Percentiles rank a stretch among this genome's conserved stretches.
phyloP scores from a whole-genome alignment of 2,329 filamentous ascomycete genomes.

The Hypomyces perniciosus region DNA sequence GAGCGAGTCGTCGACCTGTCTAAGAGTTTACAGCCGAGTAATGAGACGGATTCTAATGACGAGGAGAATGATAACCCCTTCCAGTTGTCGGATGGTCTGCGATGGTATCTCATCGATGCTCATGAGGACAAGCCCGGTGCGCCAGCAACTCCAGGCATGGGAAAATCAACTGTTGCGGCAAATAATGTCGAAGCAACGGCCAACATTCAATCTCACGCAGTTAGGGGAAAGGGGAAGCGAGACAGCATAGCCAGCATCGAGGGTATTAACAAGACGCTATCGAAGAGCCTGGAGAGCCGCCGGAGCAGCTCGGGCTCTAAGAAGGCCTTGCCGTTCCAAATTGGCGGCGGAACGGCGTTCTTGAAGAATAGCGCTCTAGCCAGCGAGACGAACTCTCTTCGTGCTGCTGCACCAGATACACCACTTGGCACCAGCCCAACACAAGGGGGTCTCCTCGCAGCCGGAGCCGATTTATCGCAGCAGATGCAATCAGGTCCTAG shows the following conservation, averaged over 20 bases:
- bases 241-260: conserved; percentile 55
- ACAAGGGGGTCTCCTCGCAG: conserved; percentile 25
- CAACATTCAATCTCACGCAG: conserved; percentile 52
- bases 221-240: conserved; percentile 39
- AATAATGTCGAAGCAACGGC: conserved; percentile 83
- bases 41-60: conserved; percentile 47
- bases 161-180: conserved; percentile 84
- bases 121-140: conserved; percentile 87
- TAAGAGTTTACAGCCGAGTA: conserved; percentile 57
- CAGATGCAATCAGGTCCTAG: conserved; percentile 15
- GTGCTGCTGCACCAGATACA: conserved; percentile 41
- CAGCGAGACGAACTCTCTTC: conserved; percentile 55
- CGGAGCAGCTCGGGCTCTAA: conserved; percentile 83
- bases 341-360: conserved; percentile 32
- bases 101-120: conserved; percentile 95
- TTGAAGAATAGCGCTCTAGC: conserved; percentile 47
- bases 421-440: conserved; percentile 36
- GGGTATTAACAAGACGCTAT: conserved; percentile 70
- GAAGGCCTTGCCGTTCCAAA: conserved; percentile 58
- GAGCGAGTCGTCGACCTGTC: conserved; percentile 90
- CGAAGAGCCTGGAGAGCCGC: conserved; percentile 84
- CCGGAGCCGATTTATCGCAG: conserved; percentile 16
- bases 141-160: conserved; percentile 85
- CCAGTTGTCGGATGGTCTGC: conserved; percentile 85
- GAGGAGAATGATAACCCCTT: conserved; percentile 95